Base-by-base conservation (phyloP, 140 eudicot species). In the Stevia rebaudiana region DNA sequence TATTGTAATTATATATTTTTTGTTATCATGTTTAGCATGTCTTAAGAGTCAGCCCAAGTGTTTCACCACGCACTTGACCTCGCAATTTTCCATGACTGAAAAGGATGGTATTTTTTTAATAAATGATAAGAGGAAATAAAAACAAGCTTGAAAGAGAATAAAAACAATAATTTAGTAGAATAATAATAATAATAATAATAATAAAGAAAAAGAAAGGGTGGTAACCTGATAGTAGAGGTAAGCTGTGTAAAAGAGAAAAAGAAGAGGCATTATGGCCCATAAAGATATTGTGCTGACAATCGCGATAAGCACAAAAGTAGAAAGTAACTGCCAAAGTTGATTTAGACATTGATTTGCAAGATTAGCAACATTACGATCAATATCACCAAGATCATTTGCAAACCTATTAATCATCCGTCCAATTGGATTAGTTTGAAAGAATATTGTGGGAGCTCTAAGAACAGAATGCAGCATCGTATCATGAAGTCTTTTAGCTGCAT, bases 231-330 rank as follows among this genome's bases (percentile, higher is more conserved):
- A 92, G 65, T 92, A 92, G n/a, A 92, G 82, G 81, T 92, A 92
- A 79, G 98, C 96, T 30, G 82, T 87, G 78, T 88, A 92, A 65
- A 92, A 92, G 85, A 88, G 46, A 66, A 92, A 77, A 43, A 88
- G 89, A 42, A 92, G 95, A 56, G 98, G 98, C 98, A 88, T 81
- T 61, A 92, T 92, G 56, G 95, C 98, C 98, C 98, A 92, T 61
- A 92, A 60, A 46, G 96, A 92, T 82, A 88, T 77, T 5, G 96
- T 85, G 84, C 98, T 92, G 70, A 92, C 98, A 31, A 92, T 75
- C 9, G 95, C 98, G 44, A 92, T 92, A 41, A 92, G 88, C 31
- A 81, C 86, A 76, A 92, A 92, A 41, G 98, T 92, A 0, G 98
- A 92, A 52, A 92, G 80, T 61, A 92, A 86, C 72, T 88, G 98